phyloP scores from a whole-genome alignment of 1,284 basidiomycete species.

The Naganishia liquefaciens region DNA sequence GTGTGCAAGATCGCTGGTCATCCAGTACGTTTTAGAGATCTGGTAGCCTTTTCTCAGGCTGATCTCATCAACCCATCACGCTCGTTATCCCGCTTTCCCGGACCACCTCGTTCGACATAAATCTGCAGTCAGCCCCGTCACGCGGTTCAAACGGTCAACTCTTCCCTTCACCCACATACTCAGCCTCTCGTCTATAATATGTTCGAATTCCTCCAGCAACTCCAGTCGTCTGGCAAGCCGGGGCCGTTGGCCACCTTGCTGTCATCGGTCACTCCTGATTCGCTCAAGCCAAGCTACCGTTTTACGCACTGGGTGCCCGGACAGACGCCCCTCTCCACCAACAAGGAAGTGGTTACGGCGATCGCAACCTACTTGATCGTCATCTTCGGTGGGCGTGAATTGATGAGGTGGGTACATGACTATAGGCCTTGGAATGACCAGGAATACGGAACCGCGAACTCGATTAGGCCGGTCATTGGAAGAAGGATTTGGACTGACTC shows the following conservation, averaged over 20 bases:
- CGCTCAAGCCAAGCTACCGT: conserved; percentile 43
- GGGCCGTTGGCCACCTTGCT: conserved; percentile 41
- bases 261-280: conserved; percentile 39
- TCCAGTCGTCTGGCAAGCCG: conserved; percentile 45
- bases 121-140: conserved; percentile 21
- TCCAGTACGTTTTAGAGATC: no score
- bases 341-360: conserved; percentile 67
- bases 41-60: background rate
- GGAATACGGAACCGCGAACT: no score
- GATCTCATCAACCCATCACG: conserved; percentile 8
- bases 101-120: background rate
- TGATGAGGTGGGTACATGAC: conserved; percentile 67
- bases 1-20: background rate
- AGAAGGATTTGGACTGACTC: background rate
- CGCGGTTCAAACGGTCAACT: conserved; percentile 4
- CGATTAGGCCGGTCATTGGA: no score
- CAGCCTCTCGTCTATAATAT: conserved; percentile 34
- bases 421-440: background rate
- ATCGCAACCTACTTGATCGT: conserved; percentile 79
- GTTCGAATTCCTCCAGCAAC: conserved; percentile 49
- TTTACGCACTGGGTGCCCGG: conserved; percentile 49
- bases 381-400: conserved; percentile 81
- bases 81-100: conserved; percentile 8
- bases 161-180: conserved; percentile 1
- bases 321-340: conserved; percentile 74